Evolutionary conservation across 2,329 filamentous ascomycete genomes (phyloP).

Genomic region (Paecilomyces sp.): DNA sequence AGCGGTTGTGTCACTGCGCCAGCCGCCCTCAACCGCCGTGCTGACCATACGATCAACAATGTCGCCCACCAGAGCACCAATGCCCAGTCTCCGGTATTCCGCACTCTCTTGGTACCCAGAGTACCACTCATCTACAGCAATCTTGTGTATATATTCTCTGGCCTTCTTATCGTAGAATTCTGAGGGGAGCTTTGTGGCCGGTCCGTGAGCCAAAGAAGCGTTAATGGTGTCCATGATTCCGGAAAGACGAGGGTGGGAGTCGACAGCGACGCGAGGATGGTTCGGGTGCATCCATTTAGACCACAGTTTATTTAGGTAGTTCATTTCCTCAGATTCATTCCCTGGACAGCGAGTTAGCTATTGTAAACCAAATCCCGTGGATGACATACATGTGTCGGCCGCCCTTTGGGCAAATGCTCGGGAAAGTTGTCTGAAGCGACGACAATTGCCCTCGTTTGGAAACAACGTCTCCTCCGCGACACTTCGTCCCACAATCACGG

Average conservation of each 20-base stretch:
- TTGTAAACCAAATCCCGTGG: neutral
- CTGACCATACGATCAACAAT: conserved; percentile 67
- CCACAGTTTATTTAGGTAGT: conserved; percentile 68
- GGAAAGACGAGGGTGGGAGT: conserved; percentile 73
- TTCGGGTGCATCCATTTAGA: conserved; percentile 79
- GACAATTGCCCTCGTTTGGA: conserved; percentile 69
- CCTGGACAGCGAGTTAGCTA: conserved; percentile 15
- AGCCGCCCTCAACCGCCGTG: conserved; percentile 52
- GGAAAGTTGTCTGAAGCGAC: conserved; percentile 62
- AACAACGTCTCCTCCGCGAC: conserved; percentile 69
- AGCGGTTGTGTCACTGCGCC: conserved; percentile 44
- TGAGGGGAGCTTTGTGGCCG: conserved; percentile 67
- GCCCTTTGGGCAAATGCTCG: conserved; percentile 65
- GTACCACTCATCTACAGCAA: conserved; percentile 90
- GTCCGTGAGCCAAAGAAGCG: conserved; percentile 75
- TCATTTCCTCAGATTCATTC: conserved; percentile 75
- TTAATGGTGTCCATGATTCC: conserved; percentile 96
- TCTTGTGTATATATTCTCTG: conserved; percentile 60
- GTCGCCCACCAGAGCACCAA: conserved; percentile 78
- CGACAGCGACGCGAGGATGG: conserved; percentile 65
- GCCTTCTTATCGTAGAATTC: conserved; percentile 80
- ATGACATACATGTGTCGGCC: conserved; percentile 53
- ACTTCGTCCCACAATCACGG: conserved; percentile 59
- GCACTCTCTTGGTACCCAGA: conserved; percentile 72
- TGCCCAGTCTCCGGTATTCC: conserved; percentile 85